phyloP scores from a whole-genome alignment of 2,329 filamentous ascomycete genomes.

The Lojkania enalia region DNA sequence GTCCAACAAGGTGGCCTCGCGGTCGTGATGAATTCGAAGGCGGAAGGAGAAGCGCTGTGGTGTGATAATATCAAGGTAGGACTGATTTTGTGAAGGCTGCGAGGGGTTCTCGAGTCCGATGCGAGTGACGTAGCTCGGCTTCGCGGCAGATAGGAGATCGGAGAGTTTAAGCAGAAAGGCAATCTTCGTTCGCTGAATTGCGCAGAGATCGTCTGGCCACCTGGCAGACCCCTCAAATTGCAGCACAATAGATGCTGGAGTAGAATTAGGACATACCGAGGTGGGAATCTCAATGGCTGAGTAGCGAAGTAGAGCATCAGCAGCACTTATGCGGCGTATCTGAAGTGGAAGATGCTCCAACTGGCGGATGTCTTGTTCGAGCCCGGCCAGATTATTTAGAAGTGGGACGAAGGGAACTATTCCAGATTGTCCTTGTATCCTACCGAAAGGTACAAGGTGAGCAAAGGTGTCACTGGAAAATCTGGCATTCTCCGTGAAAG shows the following conservation, averaged over 20 bases:
- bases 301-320: conserved; percentile 73
- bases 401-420: conserved; percentile 66
- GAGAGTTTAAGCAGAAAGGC: conserved; percentile 80
- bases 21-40: conserved; percentile 83
- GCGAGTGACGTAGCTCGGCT: conserved; percentile 64
- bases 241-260: conserved; percentile 75
- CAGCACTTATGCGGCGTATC: conserved; percentile 75
- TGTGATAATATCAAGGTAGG: conserved; percentile 81
- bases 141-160: conserved; percentile 67
- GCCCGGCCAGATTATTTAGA: conserved; percentile 68
- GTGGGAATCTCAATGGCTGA: conserved; percentile 63
- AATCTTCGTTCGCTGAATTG: conserved; percentile 91
- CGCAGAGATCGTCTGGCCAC: conserved; percentile 89
- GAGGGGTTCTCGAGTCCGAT: conserved; percentile 80
- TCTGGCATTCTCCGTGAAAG: conserved; percentile 53
- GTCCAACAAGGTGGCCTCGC: conserved; percentile 80
- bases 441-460: conserved; percentile 47
- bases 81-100: conserved; percentile 71
- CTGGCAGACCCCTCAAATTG: conserved; percentile 92
- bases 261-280: conserved; percentile 49
- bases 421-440: conserved; percentile 41
- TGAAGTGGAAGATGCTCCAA: conserved; percentile 87
- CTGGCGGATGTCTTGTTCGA: conserved; percentile 76
- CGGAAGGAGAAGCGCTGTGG: conserved; percentile 75
- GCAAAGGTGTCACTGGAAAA: conserved; percentile 54